Base-by-base conservation (phyloP, 1,139 yeast species). In the Yamadazyma mexicana region DNA sequence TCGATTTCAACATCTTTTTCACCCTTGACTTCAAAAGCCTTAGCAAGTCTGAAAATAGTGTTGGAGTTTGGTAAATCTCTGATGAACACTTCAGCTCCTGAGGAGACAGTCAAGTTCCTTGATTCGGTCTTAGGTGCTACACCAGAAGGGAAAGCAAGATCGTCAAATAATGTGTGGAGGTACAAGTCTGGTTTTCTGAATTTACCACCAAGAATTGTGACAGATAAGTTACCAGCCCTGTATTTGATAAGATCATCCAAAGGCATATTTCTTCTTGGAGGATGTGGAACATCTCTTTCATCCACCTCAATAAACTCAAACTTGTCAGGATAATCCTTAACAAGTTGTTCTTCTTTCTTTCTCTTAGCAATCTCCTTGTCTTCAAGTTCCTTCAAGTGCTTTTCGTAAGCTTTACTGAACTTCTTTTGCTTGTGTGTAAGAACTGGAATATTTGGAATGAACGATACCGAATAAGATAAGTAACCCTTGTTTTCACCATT, bases 1-100 rank as follows among this genome's bases (percentile, higher is more conserved):
- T 81, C 84, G 11, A 66, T 62, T 15, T 78, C 41, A 26, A 85
- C 58, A 35, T 83, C 80, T 38, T 73, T 73, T 22, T 64, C 60
- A 22, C 61, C 61, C 18, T 62, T 68, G 11, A 79, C 80, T 35
- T 73, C 73, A 25, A 69, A 71, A 40, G 64, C 74, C 41, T 70
- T 77, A 2, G 85, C 62, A 17, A 81, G 56, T 59, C 91, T 74
- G 47, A 85, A 64, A 32, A 79, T 62, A 33, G 78, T 50, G 39
- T 64, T 68, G 33, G 89, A 81, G 55, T 83, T 72, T 33, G 77
- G 75, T 50, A 85, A 70, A 58, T 85, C 92, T 59, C 94, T 77
- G 40, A 85, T 69, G 50, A 84, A 84, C 0, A 76, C 76, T 46
- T 73, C 79, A 17, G 81, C 83, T 23, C 61, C 56, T n/a, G 78